Evolutionary conservation across 805 yeast species (phyloP).

Genomic region (Candida nemodendra): DNA sequence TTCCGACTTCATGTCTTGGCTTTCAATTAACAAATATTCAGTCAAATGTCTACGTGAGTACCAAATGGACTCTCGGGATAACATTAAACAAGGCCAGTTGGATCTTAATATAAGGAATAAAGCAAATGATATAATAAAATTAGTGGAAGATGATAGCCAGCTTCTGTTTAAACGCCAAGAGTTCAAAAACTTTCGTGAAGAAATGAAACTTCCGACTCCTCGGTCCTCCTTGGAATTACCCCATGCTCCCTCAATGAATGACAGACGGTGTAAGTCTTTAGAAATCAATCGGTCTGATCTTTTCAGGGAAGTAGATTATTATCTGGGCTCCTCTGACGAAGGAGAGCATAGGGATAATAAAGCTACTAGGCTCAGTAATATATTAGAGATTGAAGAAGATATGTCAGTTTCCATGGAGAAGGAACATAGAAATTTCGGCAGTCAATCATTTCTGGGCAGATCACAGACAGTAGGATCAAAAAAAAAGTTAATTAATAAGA

Average conservation of each 20-base stretch:
- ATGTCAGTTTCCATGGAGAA: neutral
- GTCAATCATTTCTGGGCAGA: constrained; percentile 5
- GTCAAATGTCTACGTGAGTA: constrained; percentile 30
- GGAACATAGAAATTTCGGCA: neutral
- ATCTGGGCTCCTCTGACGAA: constrained; percentile 15
- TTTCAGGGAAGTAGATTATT: constrained; percentile 16
- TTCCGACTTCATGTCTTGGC: constrained; percentile 47
- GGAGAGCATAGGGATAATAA: constrained; percentile 13
- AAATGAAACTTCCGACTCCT: constrained; percentile 36
- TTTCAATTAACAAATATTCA: constrained; percentile 38
- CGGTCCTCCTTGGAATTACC: constrained; percentile 26
- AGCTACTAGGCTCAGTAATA: constrained; percentile 16
- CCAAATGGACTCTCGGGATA: constrained; percentile 24
- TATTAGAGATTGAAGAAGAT: constrained; percentile 20
- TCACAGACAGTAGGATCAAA: constrained; percentile 11
- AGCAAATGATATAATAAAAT: constrained; percentile 34
- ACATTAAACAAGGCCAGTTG: constrained; percentile 20
- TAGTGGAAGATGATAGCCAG: constrained; percentile 32
- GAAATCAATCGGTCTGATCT: constrained; percentile 29
- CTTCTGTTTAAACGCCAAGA: constrained; percentile 41
- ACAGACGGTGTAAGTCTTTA: constrained; percentile 23
- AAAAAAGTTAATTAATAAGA: constrained; percentile 4
- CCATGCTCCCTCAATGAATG: constrained; percentile 17
- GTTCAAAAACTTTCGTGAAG: constrained; percentile 39
- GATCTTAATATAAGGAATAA: constrained; percentile 38